phyloP scores from a whole-genome alignment of 2,329 filamentous ascomycete species.

The Trichoderma cornu-damae region DNA sequence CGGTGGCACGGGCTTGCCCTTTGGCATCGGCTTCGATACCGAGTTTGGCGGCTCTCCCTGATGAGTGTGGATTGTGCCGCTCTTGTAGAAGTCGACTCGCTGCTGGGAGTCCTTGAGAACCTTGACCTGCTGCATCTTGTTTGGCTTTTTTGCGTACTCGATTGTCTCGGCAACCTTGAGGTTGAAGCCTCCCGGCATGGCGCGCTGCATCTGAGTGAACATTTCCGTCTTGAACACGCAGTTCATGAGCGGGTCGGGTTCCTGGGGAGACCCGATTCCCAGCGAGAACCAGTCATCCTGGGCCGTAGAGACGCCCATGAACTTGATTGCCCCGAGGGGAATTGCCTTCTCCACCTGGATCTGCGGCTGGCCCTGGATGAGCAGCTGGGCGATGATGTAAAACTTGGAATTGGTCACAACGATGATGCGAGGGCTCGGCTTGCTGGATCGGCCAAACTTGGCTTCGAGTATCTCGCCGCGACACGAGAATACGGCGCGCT shows the following conservation, averaged over 20 bases:
- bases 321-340: conserved; percentile 82
- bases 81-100: conserved; percentile 85
- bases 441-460: conserved; percentile 95
- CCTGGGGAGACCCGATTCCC: conserved; percentile 81
- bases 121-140: conserved; percentile 85
- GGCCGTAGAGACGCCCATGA: conserved; percentile 70
- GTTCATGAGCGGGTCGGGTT: conserved; percentile 87
- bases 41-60: conserved; percentile 80
- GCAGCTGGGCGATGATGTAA: conserved; percentile 79
- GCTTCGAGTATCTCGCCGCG: conserved; percentile 84
- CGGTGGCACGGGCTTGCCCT: conserved; percentile 76
- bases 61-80: conserved; percentile 79
- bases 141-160: conserved; percentile 96
- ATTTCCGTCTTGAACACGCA: conserved; percentile 96
- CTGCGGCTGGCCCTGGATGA: conserved; percentile 75
- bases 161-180: conserved; percentile 79
- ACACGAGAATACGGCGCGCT: conserved; percentile 82
- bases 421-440: conserved; percentile 78
- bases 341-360: conserved; percentile 79
- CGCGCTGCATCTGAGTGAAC: conserved; percentile 82
- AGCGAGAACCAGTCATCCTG: conserved; percentile 98
- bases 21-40: conserved; percentile 76
- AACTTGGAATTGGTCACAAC: conserved; percentile 81
- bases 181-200: conserved; percentile 73
- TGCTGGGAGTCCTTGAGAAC: conserved; percentile 79